Conservation (phyloP, 2,329 filamentous ascomycete genomes). For the Elsinoe batatas region DNA sequence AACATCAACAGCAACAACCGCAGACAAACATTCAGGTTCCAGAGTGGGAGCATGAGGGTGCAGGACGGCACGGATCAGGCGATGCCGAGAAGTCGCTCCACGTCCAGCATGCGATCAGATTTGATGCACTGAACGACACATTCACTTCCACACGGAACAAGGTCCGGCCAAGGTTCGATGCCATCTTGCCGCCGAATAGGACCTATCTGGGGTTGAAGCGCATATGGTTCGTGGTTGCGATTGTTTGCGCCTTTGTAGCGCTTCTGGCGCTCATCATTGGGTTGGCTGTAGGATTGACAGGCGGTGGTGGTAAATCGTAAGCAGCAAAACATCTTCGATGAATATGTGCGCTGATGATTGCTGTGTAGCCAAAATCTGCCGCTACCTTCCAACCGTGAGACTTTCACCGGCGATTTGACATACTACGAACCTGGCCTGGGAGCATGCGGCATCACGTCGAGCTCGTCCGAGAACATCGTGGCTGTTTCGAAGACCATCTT, state of each 20-base stretch:
- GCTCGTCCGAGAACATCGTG: conserved; percentile 49
- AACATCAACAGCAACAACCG: background rate
- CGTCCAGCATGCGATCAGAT: background rate
- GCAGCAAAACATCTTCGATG: background rate
- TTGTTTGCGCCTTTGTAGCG: conserved; percentile 25
- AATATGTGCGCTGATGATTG: background rate
- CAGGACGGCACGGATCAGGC: background rate
- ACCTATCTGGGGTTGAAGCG: conserved; percentile 32
- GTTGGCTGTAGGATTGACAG: conserved; percentile 31
- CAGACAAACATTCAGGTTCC: conserved; percentile 18
- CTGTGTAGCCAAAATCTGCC: conserved; percentile 35
- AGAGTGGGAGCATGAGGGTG: conserved; percentile 21
- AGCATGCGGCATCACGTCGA: conserved; percentile 54
- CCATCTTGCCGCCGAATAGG: conserved; percentile 29
- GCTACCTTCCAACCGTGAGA: conserved; percentile 41
- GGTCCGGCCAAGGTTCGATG: conserved; percentile 22
- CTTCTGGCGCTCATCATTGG: conserved; percentile 34
- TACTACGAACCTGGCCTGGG: conserved; percentile 60
- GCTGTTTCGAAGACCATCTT: conserved; percentile 59
- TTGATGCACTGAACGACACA: background rate
- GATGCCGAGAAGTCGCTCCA: conserved; percentile 13
- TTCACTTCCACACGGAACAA: conserved; percentile 11
- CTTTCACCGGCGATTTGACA: conserved; percentile 55
- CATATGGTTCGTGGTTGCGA: conserved; percentile 29
- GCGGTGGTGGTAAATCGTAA: conserved; percentile 15